A percentile compares a stretch with the other conserved stretches of the same genome.
Evolutionary conservation across 2,329 filamentous ascomycete species (phyloP).

Genomic region (Anthostomella pinea): DNA sequence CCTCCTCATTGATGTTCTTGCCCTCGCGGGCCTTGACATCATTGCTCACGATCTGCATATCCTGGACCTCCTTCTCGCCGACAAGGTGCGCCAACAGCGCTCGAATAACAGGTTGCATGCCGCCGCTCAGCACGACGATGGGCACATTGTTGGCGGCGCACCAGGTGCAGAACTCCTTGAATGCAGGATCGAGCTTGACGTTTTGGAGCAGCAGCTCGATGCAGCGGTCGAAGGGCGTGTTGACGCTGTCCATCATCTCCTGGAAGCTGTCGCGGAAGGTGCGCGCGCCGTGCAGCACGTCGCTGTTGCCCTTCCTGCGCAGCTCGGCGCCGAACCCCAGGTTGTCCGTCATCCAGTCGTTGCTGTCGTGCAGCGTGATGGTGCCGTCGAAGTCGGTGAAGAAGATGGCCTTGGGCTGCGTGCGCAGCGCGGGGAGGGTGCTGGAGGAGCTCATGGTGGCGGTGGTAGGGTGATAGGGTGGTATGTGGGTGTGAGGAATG

Average conservation of each 20-base stretch:
- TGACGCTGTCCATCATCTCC: constrained; percentile 88
- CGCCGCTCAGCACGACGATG: constrained; percentile 85
- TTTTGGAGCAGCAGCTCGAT: constrained; percentile 74
- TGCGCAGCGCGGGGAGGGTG: constrained; percentile 56
- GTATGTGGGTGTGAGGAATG: too few species aligned
- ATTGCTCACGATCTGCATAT: constrained; percentile 91
- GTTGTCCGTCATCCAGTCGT: constrained; percentile 80
- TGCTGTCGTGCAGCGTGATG: constrained; percentile 71
- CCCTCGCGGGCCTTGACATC: constrained; percentile 62
- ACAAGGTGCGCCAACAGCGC: constrained; percentile 77
- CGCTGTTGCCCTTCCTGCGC: constrained; percentile 70
- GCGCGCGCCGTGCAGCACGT: constrained; percentile 68
- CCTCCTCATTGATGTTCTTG: constrained; percentile 73
- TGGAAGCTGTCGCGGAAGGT: constrained; percentile 84
- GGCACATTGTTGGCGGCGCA: constrained; percentile 78
- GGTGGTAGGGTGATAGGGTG: too few species aligned
- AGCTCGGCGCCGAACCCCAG: constrained; percentile 75
- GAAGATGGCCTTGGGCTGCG: constrained; percentile 87
- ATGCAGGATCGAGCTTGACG: constrained; percentile 85
- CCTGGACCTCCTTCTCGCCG: constrained; percentile 67
- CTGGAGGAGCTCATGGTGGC: too few species aligned
- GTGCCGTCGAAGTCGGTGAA: constrained; percentile 99
- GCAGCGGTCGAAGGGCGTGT: constrained; percentile 76
- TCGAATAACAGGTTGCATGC: constrained; percentile 89
- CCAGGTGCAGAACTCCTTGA: constrained; percentile 86